phyloP scores from a whole-genome alignment of 495 filamentous ascomycete species.

The Aeminium ludgeri region DNA sequence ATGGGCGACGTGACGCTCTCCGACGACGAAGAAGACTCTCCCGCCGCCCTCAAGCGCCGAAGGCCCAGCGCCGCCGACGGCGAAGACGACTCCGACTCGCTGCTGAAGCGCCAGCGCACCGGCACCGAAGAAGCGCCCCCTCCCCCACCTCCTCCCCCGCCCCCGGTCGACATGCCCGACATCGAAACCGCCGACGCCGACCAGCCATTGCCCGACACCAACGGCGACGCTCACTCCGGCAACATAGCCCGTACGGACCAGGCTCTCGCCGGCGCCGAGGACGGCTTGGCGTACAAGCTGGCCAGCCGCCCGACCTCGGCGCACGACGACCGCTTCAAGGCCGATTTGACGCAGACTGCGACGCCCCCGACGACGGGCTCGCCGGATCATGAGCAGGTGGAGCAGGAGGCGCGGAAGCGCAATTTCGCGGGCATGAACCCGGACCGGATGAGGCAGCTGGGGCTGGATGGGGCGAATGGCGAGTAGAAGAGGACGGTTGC shows the following conservation, averaged over 20 bases:
- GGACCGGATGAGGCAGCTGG: conserved; percentile 17
- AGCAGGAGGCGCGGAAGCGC: conserved; percentile 4
- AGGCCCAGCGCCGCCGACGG: conserved; percentile 25
- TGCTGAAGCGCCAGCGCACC: conserved; percentile 21
- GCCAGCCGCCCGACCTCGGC: conserved; percentile 5
- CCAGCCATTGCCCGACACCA: conserved; percentile 9
- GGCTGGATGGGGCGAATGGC: conserved; percentile 8
- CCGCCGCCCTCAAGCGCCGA: conserved; percentile 42
- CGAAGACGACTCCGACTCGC: conserved; percentile 16
- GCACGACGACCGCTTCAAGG: conserved; percentile 3
- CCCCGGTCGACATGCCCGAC: conserved; percentile 11
- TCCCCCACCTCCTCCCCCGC: conserved; percentile 31
- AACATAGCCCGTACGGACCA: neutral
- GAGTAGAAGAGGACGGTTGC: neutral
- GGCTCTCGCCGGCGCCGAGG: neutral
- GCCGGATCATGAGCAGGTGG: conserved; percentile 10
- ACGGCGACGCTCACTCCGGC: conserved; percentile 5
- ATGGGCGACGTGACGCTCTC: conserved; percentile 10
- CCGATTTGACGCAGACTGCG: conserved; percentile 20
- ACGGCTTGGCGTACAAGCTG: conserved; percentile 1
- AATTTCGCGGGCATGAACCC: conserved; percentile 18
- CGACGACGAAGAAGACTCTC: conserved; percentile 28
- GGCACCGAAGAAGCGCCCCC: conserved; percentile 26
- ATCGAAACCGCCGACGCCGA: conserved; percentile 6
- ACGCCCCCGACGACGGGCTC: conserved; percentile 23